A percentile compares a stretch with the other conserved stretches of the same genome.
These are phyloP conservation scores for Chondrostereum purpureum DNA, from an alignment of 1,284 basidiomycete species.

Conservation along the genomic window DNA sequence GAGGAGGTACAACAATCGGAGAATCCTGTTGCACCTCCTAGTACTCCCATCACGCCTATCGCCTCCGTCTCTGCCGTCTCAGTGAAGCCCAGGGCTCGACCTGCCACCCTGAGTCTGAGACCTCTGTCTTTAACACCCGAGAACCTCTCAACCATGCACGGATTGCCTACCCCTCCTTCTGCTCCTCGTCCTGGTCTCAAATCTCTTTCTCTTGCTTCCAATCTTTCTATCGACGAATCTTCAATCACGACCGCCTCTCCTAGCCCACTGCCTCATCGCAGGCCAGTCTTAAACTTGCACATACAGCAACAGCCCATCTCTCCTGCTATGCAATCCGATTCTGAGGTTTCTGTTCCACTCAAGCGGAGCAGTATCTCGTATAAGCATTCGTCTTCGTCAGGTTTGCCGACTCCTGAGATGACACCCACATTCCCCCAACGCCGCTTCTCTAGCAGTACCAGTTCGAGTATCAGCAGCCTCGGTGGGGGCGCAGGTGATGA, in stretches of 20 bases:
- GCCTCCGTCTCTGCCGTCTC: conserved; percentile 14
- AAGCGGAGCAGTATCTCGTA: conserved; percentile 68
- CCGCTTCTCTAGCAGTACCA: conserved; percentile 30
- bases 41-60: conserved; percentile 7
- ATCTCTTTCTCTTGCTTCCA: conserved; percentile 41
- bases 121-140: conserved; percentile 64
- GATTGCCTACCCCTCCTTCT: conserved; percentile 47
- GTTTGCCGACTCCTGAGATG: conserved; percentile 65
- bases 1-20: conserved; percentile 36
- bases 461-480: conserved; percentile 11
- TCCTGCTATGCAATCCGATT: conserved; percentile 1
- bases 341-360: not conserved
- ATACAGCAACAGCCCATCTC: conserved; percentile 19
- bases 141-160: conserved; percentile 29
- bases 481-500: conserved; percentile 25
- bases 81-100: conserved; percentile 40
- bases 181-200: conserved; percentile 44
- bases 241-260: conserved; percentile 18
- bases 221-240: conserved; percentile 20
- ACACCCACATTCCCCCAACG: conserved; percentile 53
- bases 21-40: not conserved
- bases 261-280: conserved; percentile 19
- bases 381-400: conserved; percentile 42
- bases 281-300: conserved; percentile 24
- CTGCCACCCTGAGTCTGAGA: conserved; percentile 56